Evolutionary conservation across 306 rosid species (phyloP), one percentile per base, ranked within the genome.

Genomic region (Cicer pinnatifidum): DNA sequence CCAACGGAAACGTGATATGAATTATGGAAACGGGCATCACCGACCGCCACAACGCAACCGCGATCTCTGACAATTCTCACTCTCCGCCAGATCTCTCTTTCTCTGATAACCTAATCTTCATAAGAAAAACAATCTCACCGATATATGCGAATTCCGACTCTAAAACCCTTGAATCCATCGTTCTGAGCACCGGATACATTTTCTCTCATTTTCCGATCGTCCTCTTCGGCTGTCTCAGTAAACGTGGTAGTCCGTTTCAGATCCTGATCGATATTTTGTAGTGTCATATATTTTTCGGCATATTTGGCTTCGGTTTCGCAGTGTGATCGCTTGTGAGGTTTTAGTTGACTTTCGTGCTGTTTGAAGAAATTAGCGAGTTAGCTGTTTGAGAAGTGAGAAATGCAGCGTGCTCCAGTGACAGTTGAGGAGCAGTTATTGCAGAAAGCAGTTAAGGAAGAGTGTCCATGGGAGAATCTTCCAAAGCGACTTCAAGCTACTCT

Each of bases 401-500:
- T 95, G 97, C 97, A 90, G 89, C 96, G 83, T 73, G 56, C 50
- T 81, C 81, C 93, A 0, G 87, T 83, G 39, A 85, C 96, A 43
- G 44, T 95, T 1, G 99, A 91, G 85, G 96, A 95, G 7, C 97
- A 91, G 81, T 73, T 95, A 84, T 39, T 92, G 72, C 81, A 77
- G 11, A 95, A 89, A 77, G 97, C 97, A 35, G 76, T 95, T 76
- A 91, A 83, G 71, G 99, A 95, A 71, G 99, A 95, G 80, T 91
- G 97, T 69, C 84, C 87, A 1, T 95, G 99, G 99, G 99, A 92
- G 71, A 95, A 64, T 63, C 96, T 95, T 65, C 96, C 97, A 0
- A 92, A 90, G 84, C 85, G 97, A 70, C 85, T 95, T 81, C 99
- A 95, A 84, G 80, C 86, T 9, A 84, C 86, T 2, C 81, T 95